phyloP scores from a whole-genome alignment of 1,284 basidiomycete genomes.

The Psilocybe mexicana region DNA sequence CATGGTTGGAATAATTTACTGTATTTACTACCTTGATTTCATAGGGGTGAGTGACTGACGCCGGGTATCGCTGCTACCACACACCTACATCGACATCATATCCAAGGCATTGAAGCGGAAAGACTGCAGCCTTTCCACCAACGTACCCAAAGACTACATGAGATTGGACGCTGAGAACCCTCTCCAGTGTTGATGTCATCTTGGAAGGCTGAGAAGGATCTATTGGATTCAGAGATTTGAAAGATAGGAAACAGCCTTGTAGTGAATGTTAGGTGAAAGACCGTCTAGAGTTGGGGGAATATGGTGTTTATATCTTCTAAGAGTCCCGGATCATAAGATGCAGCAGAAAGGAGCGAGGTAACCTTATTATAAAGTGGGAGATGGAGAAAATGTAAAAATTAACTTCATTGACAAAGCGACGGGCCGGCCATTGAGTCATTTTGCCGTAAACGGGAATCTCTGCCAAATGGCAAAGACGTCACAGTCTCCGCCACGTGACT shows the following conservation, averaged over 20 bases:
- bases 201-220: background rate
- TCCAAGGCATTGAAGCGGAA: constrained; percentile 92
- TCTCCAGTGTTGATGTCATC: constrained; percentile 27
- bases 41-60: constrained; percentile 29
- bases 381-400: background rate
- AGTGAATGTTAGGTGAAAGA: background rate
- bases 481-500: constrained; percentile 10
- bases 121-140: constrained; percentile 93
- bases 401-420: background rate
- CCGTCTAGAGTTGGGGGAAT: background rate
- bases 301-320: background rate
- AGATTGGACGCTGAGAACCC: constrained; percentile 85
- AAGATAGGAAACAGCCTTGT: too few species aligned
- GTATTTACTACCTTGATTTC: constrained; percentile 83
- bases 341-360: background rate
- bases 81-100: constrained; percentile 92
- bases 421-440: constrained; percentile 14
- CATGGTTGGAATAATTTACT: constrained; percentile 94
- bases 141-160: constrained; percentile 96
- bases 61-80: background rate
- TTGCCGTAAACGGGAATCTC: constrained; percentile 10
- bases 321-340: background rate
- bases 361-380: background rate
- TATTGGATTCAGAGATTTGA: background rate
- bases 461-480: constrained; percentile 4